Base-by-base conservation (phyloP, 1,284 basidiomycete species). In the Ustilago nuda region DNA sequence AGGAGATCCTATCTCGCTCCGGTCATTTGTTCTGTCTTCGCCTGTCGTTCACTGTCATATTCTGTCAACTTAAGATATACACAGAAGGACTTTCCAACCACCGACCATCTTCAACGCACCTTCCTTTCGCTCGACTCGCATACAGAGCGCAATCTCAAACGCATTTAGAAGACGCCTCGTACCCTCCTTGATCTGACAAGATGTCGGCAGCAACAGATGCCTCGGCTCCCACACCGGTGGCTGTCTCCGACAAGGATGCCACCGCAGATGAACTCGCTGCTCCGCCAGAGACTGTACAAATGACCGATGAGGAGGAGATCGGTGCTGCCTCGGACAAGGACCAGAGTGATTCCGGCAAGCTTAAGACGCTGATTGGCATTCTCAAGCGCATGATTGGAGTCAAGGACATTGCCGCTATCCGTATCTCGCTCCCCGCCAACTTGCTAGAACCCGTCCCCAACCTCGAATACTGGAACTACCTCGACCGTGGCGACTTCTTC, bases 401-500 rank as follows among this genome's bases (percentile, higher is more conserved):
- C 57, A 83, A 83, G 71, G 83, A 84, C 56, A 76, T 84, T 36
- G 83, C 83, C 15, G 81, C 83, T 19, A 80, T 84, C 53, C 79
- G 83, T 27, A 73, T 84, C 36, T 84, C 83, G 41, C 80, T 84
- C 9, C 83, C 83, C 13, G 83, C 83, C 60, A 82, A 84, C 45
- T 69, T 84, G 17, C 61, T 84, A n/a, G 83, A 84, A 54, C 83
- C 83, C 1, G 77, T 84, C 32, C 82, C 82, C 36, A 83, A 81
- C 62, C 76, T 85, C 55, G 84, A 86, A 65, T 84, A 86, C 72
- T 86, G 84, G 84, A 93, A 94, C 77, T 98, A 96, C 82, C 89
- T 95, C 55, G 95, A 98, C 87, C 89, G 95, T 73, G 94, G 95
- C 11, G 95, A 98, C 86, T 88, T 95, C 52, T 95, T 97, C 62